phyloP scores from a whole-genome alignment of 768 basidiomycete genomes.

The Mycena pura region DNA sequence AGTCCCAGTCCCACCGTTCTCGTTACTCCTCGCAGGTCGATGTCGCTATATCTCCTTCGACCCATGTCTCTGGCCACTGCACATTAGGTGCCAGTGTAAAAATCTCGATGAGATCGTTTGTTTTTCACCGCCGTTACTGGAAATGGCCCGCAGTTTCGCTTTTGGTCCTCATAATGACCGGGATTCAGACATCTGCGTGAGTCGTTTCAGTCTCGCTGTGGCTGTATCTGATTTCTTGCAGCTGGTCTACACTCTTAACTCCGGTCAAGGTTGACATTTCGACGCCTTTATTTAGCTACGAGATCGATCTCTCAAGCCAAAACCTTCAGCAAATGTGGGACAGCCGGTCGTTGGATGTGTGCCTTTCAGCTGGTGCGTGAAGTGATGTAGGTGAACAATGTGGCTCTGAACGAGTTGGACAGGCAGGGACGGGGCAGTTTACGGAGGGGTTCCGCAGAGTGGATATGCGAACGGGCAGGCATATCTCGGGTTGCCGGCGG shows the following conservation, averaged over 20 bases:
- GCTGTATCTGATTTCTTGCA: not conserved
- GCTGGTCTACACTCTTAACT: slow-evolving; percentile 1
- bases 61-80: slow-evolving; percentile 2
- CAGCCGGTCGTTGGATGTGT: not conserved
- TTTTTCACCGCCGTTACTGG: not conserved
- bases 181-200: slow-evolving; percentile 6
- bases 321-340: not conserved
- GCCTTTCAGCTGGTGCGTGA: not conserved
- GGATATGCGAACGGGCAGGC: not conserved
- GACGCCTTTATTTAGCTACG: not conserved
- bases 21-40: not conserved
- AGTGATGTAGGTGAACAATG: not conserved
- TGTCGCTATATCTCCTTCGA: slow-evolving; percentile 3
- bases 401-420: not conserved
- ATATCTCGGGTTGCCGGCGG: not conserved
- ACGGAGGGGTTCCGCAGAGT: not conserved
- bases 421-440: not conserved
- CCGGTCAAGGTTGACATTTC: not conserved
- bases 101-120: not conserved
- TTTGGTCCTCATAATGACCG: not conserved
- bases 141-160: slow-evolving; percentile 1
- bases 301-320: slow-evolving; percentile 2
- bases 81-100: not conserved
- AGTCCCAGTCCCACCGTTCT: no score
- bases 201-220: not conserved